Evolutionary conservation across 179 eudicot species (phyloP).

Genomic region (Pouteria campechiana): DNA sequence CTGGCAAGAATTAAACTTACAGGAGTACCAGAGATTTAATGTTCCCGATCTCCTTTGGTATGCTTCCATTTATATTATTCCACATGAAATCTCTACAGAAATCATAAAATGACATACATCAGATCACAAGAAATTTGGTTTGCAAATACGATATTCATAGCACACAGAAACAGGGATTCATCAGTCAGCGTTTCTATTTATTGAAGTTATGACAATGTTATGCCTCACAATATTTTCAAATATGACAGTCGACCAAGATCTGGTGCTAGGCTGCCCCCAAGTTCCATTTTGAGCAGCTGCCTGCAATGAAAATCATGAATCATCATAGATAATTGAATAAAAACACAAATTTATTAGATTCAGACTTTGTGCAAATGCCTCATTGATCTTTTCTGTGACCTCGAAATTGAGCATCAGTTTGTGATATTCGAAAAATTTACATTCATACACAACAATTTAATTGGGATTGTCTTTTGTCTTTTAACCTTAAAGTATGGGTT

Average conservation of each 20-base stretch:
- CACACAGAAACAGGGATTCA: not conserved
- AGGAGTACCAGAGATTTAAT: conserved; percentile 44
- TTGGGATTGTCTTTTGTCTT: too few species aligned
- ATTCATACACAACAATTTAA: not conserved
- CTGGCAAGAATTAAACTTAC: too few species aligned
- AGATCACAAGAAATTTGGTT: not conserved
- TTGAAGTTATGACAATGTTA: not conserved
- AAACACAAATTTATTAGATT: too few species aligned
- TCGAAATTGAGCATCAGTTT: too few species aligned
- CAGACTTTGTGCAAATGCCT: too few species aligned
- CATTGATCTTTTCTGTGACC: too few species aligned
- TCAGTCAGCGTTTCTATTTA: not conserved
- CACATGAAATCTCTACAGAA: conserved; percentile 68
- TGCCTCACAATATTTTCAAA: conserved; percentile 50
- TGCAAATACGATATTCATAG: not conserved
- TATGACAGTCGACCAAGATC: conserved; percentile 50
- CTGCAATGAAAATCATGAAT: conserved; percentile 20
- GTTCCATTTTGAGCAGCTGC: conserved; percentile 47
- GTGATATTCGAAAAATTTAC: not conserved
- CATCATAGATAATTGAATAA: not conserved
- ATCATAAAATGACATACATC: conserved; percentile 1
- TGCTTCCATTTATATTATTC: conserved; percentile 55
- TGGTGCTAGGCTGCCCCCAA: conserved; percentile 59
- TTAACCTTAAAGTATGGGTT: too few species aligned
- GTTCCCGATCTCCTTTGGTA: conserved; percentile 83